Evolutionary conservation across 768 basidiomycete genomes (phyloP).

Genomic region (Russula emetica): DNA sequence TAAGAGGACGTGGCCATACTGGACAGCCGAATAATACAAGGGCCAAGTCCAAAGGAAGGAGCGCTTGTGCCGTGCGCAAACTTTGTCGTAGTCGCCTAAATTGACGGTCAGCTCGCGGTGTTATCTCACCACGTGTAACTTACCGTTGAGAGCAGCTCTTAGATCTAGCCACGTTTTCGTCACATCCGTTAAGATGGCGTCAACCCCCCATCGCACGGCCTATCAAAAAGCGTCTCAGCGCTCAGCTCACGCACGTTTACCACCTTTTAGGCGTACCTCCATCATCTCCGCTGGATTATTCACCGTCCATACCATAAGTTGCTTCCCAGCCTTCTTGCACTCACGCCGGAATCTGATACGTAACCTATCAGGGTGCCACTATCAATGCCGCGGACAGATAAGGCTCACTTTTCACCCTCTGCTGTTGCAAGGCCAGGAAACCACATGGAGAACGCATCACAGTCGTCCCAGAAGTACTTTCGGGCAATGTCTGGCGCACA

Average conservation of each 20-base stretch:
- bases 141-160: constrained; percentile 34
- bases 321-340: constrained; percentile 75
- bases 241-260: not conserved
- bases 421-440: constrained; percentile 66
- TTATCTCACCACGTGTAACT: constrained; percentile 1
- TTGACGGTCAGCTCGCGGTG: not conserved
- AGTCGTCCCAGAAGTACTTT: constrained; percentile 85
- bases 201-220: constrained; percentile 56
- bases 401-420: constrained; percentile 65
- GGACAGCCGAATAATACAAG: constrained; percentile 24
- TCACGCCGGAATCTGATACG: constrained; percentile 66
- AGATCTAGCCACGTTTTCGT: constrained; percentile 41
- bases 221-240: constrained; percentile 37
- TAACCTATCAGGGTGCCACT: not conserved
- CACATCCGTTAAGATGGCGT: constrained; percentile 46
- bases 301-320: constrained; percentile 94
- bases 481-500: constrained; percentile 64
- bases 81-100: constrained; percentile 27
- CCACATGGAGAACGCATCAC: constrained; percentile 80
- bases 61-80: constrained; percentile 26
- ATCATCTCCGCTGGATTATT: constrained; percentile 87
- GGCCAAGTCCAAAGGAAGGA: constrained; percentile 28
- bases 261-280: constrained; percentile 51
- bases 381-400: not conserved
- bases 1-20: not conserved